Conservation (phyloP, 192 early-diverging fungal genomes). For the Funneliformis geosporum region DNA sequence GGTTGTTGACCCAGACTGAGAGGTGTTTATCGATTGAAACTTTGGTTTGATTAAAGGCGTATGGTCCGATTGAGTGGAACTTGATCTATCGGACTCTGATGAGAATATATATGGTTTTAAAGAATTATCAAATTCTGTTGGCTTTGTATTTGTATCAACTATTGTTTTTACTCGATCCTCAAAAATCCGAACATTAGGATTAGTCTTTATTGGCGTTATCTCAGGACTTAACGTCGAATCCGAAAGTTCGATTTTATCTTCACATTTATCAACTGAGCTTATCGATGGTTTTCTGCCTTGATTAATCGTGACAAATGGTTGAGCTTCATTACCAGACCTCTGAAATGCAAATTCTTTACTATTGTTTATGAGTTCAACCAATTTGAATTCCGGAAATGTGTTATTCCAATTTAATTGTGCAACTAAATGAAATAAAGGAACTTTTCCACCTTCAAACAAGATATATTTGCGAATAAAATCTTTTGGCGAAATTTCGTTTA, state of each 20-base stretch:
- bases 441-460: background rate
- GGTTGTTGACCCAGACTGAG: background rate
- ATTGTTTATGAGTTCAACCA: background rate
- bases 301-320: background rate
- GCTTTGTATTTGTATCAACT: background rate
- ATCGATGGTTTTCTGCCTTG: background rate
- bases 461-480: conserved; percentile 10
- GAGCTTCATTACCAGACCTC: background rate
- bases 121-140: background rate
- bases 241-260: background rate
- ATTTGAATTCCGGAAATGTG: conserved; percentile 12
- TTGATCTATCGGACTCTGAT: background rate
- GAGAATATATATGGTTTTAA: background rate
- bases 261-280: background rate
- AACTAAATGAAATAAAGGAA: background rate
- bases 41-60: background rate
- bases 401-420: conserved; percentile 12
- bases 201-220: background rate
- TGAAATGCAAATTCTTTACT: background rate
- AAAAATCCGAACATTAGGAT: background rate
- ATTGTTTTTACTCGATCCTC: background rate
- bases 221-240: background rate
- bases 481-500: background rate
- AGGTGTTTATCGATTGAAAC: background rate
- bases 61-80: background rate